These are phyloP conservation scores for Hypomontagnella submonticulosa DNA, from an alignment of 495 filamentous ascomycete species.

Conservation along the genomic window DNA sequence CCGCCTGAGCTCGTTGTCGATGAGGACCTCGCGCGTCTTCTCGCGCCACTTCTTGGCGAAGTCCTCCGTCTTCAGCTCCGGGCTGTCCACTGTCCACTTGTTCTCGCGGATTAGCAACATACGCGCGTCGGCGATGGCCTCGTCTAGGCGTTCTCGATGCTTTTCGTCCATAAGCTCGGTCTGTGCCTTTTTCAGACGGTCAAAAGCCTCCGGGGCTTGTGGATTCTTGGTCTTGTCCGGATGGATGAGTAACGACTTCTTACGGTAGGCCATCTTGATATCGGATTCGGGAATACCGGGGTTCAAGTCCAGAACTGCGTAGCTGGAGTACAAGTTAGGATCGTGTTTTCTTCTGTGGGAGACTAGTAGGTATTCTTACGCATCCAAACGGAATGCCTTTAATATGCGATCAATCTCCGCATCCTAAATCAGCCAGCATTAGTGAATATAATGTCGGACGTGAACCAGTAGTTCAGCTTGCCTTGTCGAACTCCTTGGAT, in stretches of 20 bases:
- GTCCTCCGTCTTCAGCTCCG: conserved; percentile 81
- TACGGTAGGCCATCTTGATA: conserved; percentile 93
- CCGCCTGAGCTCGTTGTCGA: conserved; percentile 89
- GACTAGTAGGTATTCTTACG: conserved; percentile 19
- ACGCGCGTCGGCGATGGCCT: conserved; percentile 94
- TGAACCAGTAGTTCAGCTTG: conserved; percentile 42
- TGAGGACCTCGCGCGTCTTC: conserved; percentile 90
- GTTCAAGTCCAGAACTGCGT: conserved; percentile 94
- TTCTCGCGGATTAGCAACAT: conserved; percentile 92
- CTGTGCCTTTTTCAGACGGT: conserved; percentile 95
- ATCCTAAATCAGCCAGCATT: conserved; percentile 67
- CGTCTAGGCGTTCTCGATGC: conserved; percentile 84
- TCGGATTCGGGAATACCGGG: conserved; percentile 95
- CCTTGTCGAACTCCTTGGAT: conserved; percentile 91
- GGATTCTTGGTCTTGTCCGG: conserved; percentile 97
- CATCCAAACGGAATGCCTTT: conserved; percentile 75
- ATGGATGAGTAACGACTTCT: conserved; percentile 97
- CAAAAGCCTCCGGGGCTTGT: conserved; percentile 92
- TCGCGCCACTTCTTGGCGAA: conserved; percentile 87
- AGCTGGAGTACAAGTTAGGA: conserved; percentile 60
- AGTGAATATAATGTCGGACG: conserved; percentile 11
- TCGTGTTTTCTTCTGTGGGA: background rate
- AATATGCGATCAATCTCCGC: conserved; percentile 95
- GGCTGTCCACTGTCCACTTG: conserved; percentile 89
- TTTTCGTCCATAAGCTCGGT: conserved; percentile 93